These are phyloP conservation scores for Fraxinus cuspidata DNA, from an alignment of 257 asterid species.

Conservation along the genomic window DNA sequence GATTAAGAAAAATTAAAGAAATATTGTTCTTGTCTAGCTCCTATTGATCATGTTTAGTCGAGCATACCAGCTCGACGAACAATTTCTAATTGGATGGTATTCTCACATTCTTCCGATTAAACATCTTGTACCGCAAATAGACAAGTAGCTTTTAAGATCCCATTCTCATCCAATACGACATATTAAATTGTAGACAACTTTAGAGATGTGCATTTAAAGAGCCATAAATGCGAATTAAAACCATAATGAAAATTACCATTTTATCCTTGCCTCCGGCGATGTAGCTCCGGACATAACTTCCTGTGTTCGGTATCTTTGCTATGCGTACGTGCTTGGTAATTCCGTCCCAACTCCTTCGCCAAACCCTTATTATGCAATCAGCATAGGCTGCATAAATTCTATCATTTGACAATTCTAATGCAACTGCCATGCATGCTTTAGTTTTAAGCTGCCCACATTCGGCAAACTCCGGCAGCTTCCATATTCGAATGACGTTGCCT, in stretches of 20 bases:
- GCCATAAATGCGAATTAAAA: not conserved
- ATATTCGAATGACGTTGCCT: slow-evolving; percentile 57
- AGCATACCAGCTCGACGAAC: too few species aligned
- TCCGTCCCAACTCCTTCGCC: slow-evolving; percentile 93
- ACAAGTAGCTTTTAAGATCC: not conserved
- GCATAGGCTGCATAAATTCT: slow-evolving; percentile 80
- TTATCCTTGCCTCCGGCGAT: slow-evolving; percentile 69
- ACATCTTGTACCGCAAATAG: too few species aligned
- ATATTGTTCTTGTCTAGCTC: too few species aligned
- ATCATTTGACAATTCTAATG: slow-evolving; percentile 67
- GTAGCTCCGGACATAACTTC: slow-evolving; percentile 70
- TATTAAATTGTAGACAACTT: not conserved
- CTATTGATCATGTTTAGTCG: too few species aligned
- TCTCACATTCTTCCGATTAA: too few species aligned
- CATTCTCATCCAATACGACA: not conserved
- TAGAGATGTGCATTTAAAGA: not conserved
- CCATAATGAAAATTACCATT: slow-evolving; percentile 41
- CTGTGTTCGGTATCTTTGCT: slow-evolving; percentile 67
- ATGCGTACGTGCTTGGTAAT: slow-evolving; percentile 64
- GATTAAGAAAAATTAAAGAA: too few species aligned
- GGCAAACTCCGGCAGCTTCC: slow-evolving; percentile 92
- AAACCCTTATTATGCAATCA: slow-evolving; percentile 77
- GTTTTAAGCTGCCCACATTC: slow-evolving; percentile 94
- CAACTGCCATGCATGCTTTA: slow-evolving; percentile 60
- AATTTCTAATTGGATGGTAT: too few species aligned